Evolutionary conservation across 73 alveolate genomes (phyloP).

Genomic region (Tetrahymena malaccensis): DNA sequence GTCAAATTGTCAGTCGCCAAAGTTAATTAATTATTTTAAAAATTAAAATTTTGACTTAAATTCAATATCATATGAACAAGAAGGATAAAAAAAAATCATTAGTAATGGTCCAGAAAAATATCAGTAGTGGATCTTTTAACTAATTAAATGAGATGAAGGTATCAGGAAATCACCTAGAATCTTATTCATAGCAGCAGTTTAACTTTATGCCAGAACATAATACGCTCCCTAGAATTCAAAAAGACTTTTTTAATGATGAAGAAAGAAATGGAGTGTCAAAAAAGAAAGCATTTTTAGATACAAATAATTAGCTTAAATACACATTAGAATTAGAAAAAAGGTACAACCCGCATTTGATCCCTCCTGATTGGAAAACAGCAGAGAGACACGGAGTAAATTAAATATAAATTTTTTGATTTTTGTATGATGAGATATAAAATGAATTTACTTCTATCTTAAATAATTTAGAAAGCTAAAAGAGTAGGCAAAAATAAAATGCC

Average conservation of each 20-base stretch:
- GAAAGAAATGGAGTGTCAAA: neutral
- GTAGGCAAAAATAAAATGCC: neutral
- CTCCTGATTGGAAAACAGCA: neutral
- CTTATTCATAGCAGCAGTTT: neutral
- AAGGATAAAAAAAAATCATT: neutral
- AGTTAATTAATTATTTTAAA: too few relatives aligned
- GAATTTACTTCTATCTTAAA: neutral
- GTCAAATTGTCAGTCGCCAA: too few relatives aligned
- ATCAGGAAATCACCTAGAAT: neutral
- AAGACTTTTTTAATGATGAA: neutral
- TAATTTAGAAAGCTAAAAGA: neutral
- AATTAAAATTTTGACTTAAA: neutral
- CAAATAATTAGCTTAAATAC: neutral
- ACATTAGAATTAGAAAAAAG: neutral
- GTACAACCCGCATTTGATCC: neutral
- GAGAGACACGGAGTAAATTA: neutral
- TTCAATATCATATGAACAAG: neutral
- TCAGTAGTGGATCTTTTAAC: neutral
- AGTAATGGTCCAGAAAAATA: neutral
- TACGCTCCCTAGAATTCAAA: neutral
- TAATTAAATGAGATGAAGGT: neutral
- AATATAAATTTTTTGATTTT: neutral
- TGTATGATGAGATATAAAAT: neutral
- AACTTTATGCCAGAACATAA: neutral
- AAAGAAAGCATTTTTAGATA: neutral